Percentiles rank a stretch among this genome's conserved stretches.
phyloP scores from a whole-genome alignment of 2,329 filamentous ascomycete genomes.

The Sphaceloma murrayae region DNA sequence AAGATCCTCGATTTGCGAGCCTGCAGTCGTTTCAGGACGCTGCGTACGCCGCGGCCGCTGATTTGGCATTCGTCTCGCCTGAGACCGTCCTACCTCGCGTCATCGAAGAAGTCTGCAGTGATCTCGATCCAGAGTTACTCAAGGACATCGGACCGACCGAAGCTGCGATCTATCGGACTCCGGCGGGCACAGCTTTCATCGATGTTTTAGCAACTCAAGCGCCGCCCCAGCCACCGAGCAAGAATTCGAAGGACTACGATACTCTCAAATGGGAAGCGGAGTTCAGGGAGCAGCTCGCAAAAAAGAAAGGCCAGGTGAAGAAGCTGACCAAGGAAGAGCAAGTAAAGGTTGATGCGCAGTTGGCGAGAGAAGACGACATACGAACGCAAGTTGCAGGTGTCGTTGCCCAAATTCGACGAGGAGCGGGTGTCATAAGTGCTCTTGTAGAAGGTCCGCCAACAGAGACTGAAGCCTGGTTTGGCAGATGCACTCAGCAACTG shows the following conservation, averaged over 20 bases:
- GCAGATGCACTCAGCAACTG: conserved; percentile 63
- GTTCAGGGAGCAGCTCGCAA: conserved; percentile 71
- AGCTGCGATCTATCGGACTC: conserved; percentile 84
- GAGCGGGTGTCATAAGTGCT: conserved; percentile 74
- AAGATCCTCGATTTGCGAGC: conserved; percentile 24
- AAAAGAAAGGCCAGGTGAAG: conserved; percentile 84
- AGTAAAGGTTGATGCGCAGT: conserved; percentile 79
- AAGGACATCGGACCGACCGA: conserved; percentile 72
- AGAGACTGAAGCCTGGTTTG: conserved; percentile 81
- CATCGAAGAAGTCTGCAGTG: conserved; percentile 60
- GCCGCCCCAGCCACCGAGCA: conserved; percentile 60
- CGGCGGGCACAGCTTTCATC: conserved; percentile 77
- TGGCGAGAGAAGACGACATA: conserved; percentile 76
- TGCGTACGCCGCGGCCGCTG: conserved; percentile 75
- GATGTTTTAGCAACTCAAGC: conserved; percentile 83
- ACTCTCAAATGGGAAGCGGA: conserved; percentile 97
- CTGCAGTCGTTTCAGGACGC: conserved; percentile 51
- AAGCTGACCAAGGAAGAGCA: conserved; percentile 86
- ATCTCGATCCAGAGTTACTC: conserved; percentile 63
- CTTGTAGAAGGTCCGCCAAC: conserved; percentile 83
- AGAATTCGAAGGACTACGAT: conserved; percentile 91
- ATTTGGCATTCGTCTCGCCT: conserved; percentile 87
- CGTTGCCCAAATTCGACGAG: conserved; percentile 64
- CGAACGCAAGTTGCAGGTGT: conserved; percentile 60
- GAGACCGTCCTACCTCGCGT: conserved; percentile 68